These are phyloP conservation scores for Fremontodendron californicum DNA, from an alignment of 345 rosid genomes.

Conservation along the genomic window DNA sequence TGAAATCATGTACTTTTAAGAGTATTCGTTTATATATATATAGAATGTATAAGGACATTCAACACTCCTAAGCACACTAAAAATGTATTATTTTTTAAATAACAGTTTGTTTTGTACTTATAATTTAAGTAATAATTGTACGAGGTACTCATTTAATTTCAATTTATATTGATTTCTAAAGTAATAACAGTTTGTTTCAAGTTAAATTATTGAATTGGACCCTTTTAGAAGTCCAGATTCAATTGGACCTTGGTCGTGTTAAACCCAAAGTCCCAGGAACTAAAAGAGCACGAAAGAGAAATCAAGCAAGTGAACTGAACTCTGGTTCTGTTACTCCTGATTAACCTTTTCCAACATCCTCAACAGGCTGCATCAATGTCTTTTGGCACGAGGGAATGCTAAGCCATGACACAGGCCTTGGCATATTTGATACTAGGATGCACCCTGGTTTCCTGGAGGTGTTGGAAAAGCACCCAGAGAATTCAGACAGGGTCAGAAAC, in stretches of 20 bases:
- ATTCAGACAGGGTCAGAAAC: constrained; percentile 69
- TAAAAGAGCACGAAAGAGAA: neutral
- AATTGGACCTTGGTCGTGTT: neutral
- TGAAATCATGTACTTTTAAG: no score
- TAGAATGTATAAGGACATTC: no score
- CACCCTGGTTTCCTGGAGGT: constrained; percentile 76
- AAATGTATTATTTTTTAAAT: no score
- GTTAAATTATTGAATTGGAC: no score
- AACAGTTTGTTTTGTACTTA: no score
- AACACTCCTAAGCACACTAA: no score
- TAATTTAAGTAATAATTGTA: no score
- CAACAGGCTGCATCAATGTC: constrained; percentile 35
- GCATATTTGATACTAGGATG: constrained; percentile 63
- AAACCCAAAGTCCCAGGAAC: neutral
- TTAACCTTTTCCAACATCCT: neutral
- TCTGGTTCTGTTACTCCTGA: neutral
- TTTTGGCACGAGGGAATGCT: constrained; percentile 96
- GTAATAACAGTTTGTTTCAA: no score
- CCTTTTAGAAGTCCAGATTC: neutral
- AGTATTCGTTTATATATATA: no score
- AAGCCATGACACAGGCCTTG: constrained; percentile 52
- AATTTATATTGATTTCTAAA: no score
- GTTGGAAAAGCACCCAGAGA: constrained; percentile 79
- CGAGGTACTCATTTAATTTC: no score
- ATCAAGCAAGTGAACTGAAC: neutral